Evolutionary conservation across 768 basidiomycete genomes (phyloP).

Genomic region (Mycena vulgaris): DNA sequence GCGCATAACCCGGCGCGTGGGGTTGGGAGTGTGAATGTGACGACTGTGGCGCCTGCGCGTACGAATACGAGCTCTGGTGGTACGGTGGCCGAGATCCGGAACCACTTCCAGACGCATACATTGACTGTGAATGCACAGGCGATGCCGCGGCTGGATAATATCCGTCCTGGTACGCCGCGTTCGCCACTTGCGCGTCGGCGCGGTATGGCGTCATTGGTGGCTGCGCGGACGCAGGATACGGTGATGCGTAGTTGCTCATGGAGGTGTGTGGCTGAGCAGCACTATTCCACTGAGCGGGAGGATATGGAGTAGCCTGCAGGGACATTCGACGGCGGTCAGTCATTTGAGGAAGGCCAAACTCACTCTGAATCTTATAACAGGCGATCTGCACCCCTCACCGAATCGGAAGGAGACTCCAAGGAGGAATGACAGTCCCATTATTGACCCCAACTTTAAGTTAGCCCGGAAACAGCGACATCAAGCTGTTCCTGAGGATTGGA

Average conservation of each 20-base stretch:
- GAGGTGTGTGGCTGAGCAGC: conserved; percentile 45
- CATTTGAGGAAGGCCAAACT: conserved; percentile 42
- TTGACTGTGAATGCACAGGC: conserved; percentile 37
- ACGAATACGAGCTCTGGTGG: conserved; percentile 49
- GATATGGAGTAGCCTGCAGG: conserved; percentile 50
- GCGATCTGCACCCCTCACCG: conserved; percentile 33
- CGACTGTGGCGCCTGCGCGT: conserved; percentile 50
- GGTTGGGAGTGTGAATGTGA: conserved; percentile 46
- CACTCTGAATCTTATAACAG: conserved; percentile 41
- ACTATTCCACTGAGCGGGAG: conserved; percentile 55
- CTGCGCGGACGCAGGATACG: conserved; percentile 26
- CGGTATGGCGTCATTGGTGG: conserved; percentile 29
- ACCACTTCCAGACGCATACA: conserved; percentile 44
- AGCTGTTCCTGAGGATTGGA: conserved; percentile 34
- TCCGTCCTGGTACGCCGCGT: conserved; percentile 37
- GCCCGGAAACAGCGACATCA: conserved; percentile 23
- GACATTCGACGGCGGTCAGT: conserved; percentile 46
- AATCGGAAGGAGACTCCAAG: conserved; percentile 35
- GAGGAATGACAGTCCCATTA: conserved; percentile 19
- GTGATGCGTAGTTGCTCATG: conserved; percentile 44
- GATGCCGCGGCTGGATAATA: conserved; percentile 37
- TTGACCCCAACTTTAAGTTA: conserved; percentile 28
- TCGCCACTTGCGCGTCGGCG: conserved; percentile 25
- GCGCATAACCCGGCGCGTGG: conserved; percentile 40
- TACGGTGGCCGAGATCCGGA: conserved; percentile 50